phyloP scores from a whole-genome alignment of 176 grass and related monocot genomes.

The Carex cristatella region DNA sequence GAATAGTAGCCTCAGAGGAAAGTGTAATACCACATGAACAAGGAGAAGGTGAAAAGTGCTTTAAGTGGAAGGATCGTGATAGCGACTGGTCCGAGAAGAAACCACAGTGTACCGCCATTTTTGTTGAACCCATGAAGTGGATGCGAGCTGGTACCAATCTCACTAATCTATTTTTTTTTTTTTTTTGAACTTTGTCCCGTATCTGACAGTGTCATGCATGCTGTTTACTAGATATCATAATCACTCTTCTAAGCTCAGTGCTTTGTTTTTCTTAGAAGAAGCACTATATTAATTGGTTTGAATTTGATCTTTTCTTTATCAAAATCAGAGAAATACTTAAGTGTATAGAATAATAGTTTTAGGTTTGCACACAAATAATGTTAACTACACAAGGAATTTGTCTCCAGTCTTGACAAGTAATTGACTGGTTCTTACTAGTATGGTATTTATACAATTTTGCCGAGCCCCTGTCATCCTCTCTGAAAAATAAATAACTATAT shows the following conservation, averaged over 20 bases:
- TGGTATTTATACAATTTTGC: background rate
- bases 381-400: background rate
- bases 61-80: constrained; percentile 36
- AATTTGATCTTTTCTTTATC: background rate
- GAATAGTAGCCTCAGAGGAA: constrained; percentile 68
- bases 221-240: background rate
- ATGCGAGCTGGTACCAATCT: constrained; percentile 54
- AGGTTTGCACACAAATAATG: background rate
- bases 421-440: background rate
- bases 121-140: constrained; percentile 88
- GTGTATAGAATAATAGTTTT: background rate
- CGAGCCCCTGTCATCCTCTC: background rate
- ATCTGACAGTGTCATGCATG: background rate
- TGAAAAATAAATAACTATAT: background rate
- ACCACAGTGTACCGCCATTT: constrained; percentile 62
- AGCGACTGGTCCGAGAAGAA: constrained; percentile 19
- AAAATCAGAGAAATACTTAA: background rate
- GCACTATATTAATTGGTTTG: background rate
- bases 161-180: background rate
- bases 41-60: constrained; percentile 44
- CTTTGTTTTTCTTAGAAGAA: background rate
- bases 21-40: constrained; percentile 58
- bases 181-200: background rate
- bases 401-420: background rate
- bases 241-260: background rate